These are phyloP conservation scores for Teratosphaeria destructans DNA, from an alignment of 2,329 filamentous ascomycete genomes.

Conservation along the genomic window DNA sequence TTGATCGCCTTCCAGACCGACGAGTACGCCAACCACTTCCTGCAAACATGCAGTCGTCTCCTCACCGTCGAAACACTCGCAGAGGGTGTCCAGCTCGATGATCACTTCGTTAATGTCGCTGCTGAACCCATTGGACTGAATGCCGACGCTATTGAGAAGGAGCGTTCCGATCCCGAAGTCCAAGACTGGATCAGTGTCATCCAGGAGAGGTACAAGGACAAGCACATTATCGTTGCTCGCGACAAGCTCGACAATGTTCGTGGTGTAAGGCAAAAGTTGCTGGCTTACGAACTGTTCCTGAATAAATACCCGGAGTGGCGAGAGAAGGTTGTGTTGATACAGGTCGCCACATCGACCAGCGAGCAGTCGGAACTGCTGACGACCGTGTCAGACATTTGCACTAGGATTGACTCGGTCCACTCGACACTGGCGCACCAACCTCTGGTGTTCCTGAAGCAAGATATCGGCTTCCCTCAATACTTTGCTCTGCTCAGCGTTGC, in stretches of 20 bases:
- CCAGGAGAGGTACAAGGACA: constrained; percentile 73
- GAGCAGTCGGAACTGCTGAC: constrained; percentile 82
- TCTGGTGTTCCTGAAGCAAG: constrained; percentile 86
- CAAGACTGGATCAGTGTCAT: constrained; percentile 69
- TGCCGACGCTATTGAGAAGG: constrained; percentile 54
- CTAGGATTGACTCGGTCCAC: constrained; percentile 82
- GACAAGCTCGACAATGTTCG: constrained; percentile 91
- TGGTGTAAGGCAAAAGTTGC: constrained; percentile 83
- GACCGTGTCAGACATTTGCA: constrained; percentile 86
- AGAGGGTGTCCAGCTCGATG: constrained; percentile 80
- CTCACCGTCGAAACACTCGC: constrained; percentile 82
- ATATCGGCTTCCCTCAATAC: constrained; percentile 87
- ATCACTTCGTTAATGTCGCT: constrained; percentile 83
- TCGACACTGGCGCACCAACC: constrained; percentile 87
- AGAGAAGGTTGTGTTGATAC: constrained; percentile 78
- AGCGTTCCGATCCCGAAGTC: constrained; percentile 57
- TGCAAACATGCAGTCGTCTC: constrained; percentile 88
- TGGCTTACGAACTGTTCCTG: constrained; percentile 86
- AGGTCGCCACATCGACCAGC: constrained; percentile 83
- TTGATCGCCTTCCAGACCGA: constrained; percentile 87
- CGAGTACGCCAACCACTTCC: constrained; percentile 87
- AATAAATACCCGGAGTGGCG: constrained; percentile 88
- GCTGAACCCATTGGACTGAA: constrained; percentile 86
- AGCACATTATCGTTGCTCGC: constrained; percentile 81
- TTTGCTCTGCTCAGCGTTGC: constrained; percentile 83